These are phyloP conservation scores for Rubia yunnanensis DNA, from an alignment of 257 asterid genomes.

Conservation along the genomic window DNA sequence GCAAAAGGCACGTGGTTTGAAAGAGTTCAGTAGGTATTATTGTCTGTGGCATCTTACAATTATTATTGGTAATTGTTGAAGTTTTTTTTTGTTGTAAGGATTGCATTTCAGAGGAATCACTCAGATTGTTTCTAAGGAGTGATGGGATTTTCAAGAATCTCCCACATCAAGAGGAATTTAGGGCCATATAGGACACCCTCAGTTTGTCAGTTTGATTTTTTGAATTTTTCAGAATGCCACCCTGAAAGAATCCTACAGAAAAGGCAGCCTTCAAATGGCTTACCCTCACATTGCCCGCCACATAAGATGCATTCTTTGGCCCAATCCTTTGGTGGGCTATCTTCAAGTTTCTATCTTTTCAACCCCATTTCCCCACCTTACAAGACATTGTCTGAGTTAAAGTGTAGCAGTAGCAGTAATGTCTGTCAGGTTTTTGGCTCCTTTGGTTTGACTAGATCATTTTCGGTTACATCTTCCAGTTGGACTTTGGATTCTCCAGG, in stretches of 20 bases:
- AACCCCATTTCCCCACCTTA: neutral
- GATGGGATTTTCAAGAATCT: no score
- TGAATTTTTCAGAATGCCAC: neutral
- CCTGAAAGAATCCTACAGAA: neutral
- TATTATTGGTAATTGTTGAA: no score
- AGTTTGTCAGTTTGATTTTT: neutral
- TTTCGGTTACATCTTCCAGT: conserved; percentile 1
- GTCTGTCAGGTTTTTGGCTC: neutral
- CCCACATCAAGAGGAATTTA: no score
- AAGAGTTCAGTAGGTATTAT: no score
- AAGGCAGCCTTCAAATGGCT: neutral
- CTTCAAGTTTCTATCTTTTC: neutral
- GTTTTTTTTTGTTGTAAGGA: no score
- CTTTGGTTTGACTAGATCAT: neutral
- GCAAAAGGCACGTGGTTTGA: no score
- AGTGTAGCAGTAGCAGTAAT: neutral
- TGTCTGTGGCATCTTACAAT: no score
- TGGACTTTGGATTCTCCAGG: neutral
- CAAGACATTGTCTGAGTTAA: neutral
- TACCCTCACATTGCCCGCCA: neutral
- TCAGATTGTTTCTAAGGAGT: no score
- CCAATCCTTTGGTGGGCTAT: conserved; percentile 5
- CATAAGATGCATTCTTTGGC: neutral
- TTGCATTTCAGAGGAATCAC: no score
- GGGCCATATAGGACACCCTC: neutral